These are phyloP conservation scores for Syzygium aromaticum DNA, from an alignment of 345 rosid genomes.

Conservation along the genomic window DNA sequence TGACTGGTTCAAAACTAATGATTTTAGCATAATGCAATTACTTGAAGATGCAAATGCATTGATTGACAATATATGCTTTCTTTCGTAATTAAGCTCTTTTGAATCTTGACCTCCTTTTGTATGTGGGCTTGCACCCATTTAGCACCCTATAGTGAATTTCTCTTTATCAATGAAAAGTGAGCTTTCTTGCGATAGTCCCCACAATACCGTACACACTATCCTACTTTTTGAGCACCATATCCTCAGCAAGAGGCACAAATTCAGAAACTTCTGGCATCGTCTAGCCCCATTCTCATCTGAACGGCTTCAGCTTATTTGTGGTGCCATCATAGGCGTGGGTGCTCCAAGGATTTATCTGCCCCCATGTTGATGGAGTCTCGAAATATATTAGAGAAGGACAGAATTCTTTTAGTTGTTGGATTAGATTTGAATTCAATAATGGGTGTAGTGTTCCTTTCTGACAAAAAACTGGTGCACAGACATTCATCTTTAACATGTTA, in stretches of 20 bases:
- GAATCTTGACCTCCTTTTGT: neutral
- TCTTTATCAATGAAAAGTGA: neutral
- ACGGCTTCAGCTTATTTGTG: neutral
- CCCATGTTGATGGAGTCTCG: neutral
- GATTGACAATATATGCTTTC: neutral
- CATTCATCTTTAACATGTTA: neutral
- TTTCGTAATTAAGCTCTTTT: neutral
- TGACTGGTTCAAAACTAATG: neutral
- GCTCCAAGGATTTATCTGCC: neutral
- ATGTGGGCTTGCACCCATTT: neutral
- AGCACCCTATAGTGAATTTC: neutral
- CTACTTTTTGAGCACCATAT: neutral
- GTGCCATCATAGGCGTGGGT: neutral
- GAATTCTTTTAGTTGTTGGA: neutral
- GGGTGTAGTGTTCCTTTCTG: neutral
- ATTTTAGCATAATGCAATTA: neutral
- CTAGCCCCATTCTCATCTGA: neutral
- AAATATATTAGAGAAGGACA: neutral
- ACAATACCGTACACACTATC: neutral
- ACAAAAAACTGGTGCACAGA: neutral
- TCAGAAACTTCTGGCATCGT: neutral
- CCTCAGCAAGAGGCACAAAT: neutral
- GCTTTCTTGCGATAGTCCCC: neutral
- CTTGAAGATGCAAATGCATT: neutral
- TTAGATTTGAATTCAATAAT: neutral